Percentiles rank a stretch among this genome's conserved stretches.
These are phyloP conservation scores for Fusarium subglutinans DNA, from an alignment of 2,329 filamentous ascomycete species.

Conservation along the genomic window DNA sequence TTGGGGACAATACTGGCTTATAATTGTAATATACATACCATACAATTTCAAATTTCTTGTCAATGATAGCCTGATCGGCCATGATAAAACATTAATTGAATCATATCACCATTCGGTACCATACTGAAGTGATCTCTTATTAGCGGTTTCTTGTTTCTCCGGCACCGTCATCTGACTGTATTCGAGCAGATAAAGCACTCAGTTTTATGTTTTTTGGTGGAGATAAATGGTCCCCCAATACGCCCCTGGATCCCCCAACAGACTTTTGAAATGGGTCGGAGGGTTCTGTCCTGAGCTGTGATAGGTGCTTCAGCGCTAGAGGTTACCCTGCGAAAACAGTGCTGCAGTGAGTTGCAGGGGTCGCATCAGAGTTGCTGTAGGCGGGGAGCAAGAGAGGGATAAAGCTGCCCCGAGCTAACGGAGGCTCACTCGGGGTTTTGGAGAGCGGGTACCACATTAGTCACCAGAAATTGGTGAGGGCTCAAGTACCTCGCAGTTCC, in stretches of 20 bases:
- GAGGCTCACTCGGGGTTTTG: slow-evolving; percentile 40
- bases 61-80: background rate
- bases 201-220: slow-evolving; percentile 21
- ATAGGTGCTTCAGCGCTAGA: slow-evolving; percentile 17
- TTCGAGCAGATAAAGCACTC: slow-evolving; percentile 9
- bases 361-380: slow-evolving; percentile 17
- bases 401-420: slow-evolving; percentile 45
- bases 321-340: slow-evolving; percentile 8
- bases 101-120: background rate
- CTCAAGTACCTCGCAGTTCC: slow-evolving; percentile 42
- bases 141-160: slow-evolving; percentile 31
- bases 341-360: slow-evolving; percentile 25
- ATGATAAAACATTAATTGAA: background rate
- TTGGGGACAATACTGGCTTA: slow-evolving; percentile 38
- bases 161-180: background rate
- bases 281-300: slow-evolving; percentile 15
- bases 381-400: slow-evolving; percentile 41
- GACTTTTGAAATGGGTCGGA: slow-evolving; percentile 34
- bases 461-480: slow-evolving; percentile 12
- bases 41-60: slow-evolving; percentile 18
- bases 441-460: slow-evolving; percentile 33
- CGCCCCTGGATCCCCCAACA: slow-evolving; percentile 40
- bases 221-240: slow-evolving; percentile 37
- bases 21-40: slow-evolving; percentile 44
- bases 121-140: background rate